Base-by-base conservation (phyloP, 78 protist genomes). In the Creolimax fragrantissima region DNA sequence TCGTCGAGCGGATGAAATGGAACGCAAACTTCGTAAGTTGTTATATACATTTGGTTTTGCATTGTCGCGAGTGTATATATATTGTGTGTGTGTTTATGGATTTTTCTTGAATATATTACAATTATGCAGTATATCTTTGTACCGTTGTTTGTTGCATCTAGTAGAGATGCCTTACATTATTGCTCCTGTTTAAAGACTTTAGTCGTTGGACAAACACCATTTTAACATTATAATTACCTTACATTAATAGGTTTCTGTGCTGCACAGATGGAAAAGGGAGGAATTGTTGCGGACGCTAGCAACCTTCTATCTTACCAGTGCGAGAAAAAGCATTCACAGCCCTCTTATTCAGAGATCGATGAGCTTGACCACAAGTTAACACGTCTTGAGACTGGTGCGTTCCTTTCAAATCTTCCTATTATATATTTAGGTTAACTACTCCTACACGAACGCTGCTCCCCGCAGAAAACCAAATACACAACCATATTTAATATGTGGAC, bases 1-100 rank as follows among this genome's bases (percentile, higher is more conserved):
- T 24, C 94, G 95, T 83, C 90, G 96, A 35, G 96, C 97, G 86
- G 98, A 97, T 36, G 98, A 97, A 44, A 95, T 96, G 97, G 97
- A 96, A 58, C 94, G 97, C 43, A 95, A 94, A 66, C n/a, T 97
- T 41, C 95, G 94, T 85, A 95, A 17, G 90, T 45, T 58, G 11
- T 58, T 24, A 32, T 58, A 1, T 58, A n/a, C n/a, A n/a, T n/a
- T n/a, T n/a, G n/a, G n/a, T n/a, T n/a, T n/a, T n/a, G n/a, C n/a
- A n/a, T n/a, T n/a, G n/a, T n/a, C n/a, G n/a, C n/a, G n/a, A n/a
- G n/a, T n/a, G n/a, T n/a, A n/a, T n/a, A n/a, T n/a, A n/a, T n/a
- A n/a, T n/a, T n/a, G n/a, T n/a, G n/a, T n/a, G n/a, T n/a, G n/a
- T n/a, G n/a, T n/a, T n/a, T n/a, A n/a, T n/a, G n/a, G n/a, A n/a